A percentile compares a stretch with the other conserved stretches of the same genome.
phyloP scores from a whole-genome alignment of 2,329 filamentous ascomycete genomes.

The Botrytis sinoallii region DNA sequence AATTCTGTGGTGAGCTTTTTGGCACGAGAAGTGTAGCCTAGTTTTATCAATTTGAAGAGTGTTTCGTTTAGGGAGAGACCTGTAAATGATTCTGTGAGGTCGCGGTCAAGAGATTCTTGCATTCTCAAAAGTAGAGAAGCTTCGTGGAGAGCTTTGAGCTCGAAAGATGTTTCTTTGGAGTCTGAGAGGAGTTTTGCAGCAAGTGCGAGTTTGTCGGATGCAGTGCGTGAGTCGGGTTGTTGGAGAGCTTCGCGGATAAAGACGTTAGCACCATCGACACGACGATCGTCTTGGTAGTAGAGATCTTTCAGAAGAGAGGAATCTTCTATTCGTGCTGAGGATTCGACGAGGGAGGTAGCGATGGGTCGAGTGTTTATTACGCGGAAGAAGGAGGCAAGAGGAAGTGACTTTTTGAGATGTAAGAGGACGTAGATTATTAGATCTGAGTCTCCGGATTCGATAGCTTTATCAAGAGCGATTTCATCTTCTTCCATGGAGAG shows the following conservation, averaged over 20 bases:
- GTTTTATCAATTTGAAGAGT: slow-evolving; percentile 78
- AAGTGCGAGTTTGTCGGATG: slow-evolving; percentile 83
- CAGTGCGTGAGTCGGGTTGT: slow-evolving; percentile 65
- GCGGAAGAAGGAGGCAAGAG: slow-evolving; percentile 87
- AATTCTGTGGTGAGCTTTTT: slow-evolving; percentile 90
- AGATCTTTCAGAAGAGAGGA: slow-evolving; percentile 84
- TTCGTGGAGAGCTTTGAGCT: slow-evolving; percentile 75
- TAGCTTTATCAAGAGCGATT: slow-evolving; percentile 91
- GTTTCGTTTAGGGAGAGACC: slow-evolving; percentile 90
- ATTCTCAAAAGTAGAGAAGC: slow-evolving; percentile 75
- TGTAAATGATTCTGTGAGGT: slow-evolving; percentile 71
- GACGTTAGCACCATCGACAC: slow-evolving; percentile 82
- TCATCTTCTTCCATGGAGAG: slow-evolving; percentile 95
- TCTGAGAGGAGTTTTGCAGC: slow-evolving; percentile 81
- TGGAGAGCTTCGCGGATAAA: slow-evolving; percentile 80
- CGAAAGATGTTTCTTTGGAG: slow-evolving; percentile 73
- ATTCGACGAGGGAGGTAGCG: slow-evolving; percentile 86
- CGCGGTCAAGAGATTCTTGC: slow-evolving; percentile 83
- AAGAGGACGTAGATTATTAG: slow-evolving; percentile 86
- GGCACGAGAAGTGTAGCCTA: slow-evolving; percentile 79
- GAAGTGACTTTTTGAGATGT: slow-evolving; percentile 84
- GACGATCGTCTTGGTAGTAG: slow-evolving; percentile 94
- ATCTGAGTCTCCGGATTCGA: slow-evolving; percentile 93
- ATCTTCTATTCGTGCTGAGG: slow-evolving; percentile 74
- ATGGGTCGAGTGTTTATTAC: slow-evolving; percentile 81